Evolutionary conservation across 108 stramenopile genomes (phyloP).

Genomic region (Fragilariopsis cylindrus): DNA sequence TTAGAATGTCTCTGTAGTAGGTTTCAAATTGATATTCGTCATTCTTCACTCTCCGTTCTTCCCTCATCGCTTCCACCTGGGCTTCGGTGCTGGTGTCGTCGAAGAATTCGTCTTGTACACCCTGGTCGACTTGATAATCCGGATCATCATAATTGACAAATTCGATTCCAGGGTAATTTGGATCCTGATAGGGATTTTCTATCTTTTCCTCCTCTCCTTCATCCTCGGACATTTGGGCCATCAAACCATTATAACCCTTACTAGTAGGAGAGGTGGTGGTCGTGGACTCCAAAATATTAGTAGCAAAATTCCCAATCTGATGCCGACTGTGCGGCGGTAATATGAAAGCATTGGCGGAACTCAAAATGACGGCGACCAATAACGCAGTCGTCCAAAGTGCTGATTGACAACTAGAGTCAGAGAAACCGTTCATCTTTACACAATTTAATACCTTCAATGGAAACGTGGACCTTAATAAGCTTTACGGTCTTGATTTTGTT

Average conservation of each 20-base stretch:
- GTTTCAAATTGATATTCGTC: conserved; percentile 92
- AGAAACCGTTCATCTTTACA: too few relatives aligned
- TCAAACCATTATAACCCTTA: neutral
- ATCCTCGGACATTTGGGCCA: conserved; percentile 8
- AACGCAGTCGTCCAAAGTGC: too few relatives aligned
- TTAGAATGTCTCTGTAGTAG: conserved; percentile 62
- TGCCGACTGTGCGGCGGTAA: neutral
- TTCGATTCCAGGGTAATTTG: conserved; percentile 83
- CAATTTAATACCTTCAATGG: too few relatives aligned
- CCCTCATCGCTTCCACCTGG: conserved; percentile 85
- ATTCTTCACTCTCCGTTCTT: conserved; percentile 73
- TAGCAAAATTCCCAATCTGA: neutral
- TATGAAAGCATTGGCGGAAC: neutral
- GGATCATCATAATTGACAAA: conserved; percentile 87
- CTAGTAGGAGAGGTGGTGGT: conserved; percentile 1
- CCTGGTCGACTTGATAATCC: conserved; percentile 68
- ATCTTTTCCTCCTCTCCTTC: conserved; percentile 31
- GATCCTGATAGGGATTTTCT: conserved; percentile 53
- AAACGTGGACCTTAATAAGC: too few relatives aligned
- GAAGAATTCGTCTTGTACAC: conserved; percentile 57
- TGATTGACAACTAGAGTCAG: too few relatives aligned
- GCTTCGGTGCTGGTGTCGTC: conserved; percentile 47
- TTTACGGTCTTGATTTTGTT: too few relatives aligned
- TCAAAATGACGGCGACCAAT: too few relatives aligned
- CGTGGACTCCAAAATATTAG: neutral